Evolutionary conservation across 371 early-diverging fungal species (phyloP).

Genomic region (Dentiscutata heterogama): DNA sequence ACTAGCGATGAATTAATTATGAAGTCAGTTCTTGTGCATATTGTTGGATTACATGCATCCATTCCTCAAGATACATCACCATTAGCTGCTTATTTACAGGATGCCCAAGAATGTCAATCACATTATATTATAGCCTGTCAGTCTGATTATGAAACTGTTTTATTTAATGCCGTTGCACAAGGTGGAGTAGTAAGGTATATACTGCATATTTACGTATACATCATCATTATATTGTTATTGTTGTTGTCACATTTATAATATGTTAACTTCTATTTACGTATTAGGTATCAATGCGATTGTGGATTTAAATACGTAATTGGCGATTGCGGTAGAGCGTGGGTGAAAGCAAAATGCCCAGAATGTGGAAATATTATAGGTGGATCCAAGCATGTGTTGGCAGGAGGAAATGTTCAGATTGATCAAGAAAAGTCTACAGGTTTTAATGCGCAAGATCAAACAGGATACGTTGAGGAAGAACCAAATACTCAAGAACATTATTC

Average conservation of each 20-base stretch:
- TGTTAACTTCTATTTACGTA: neutral
- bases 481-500: neutral
- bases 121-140: conserved; percentile 14
- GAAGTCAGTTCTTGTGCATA: conserved; percentile 30
- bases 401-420: neutral
- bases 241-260: no score
- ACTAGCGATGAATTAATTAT: conserved; percentile 19
- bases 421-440: neutral
- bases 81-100: conserved; percentile 7
- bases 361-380: conserved; percentile 36
- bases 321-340: conserved; percentile 37
- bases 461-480: conserved; percentile 6
- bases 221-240: no score
- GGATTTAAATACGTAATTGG: conserved; percentile 41
- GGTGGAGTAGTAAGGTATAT: neutral
- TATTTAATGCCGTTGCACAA: conserved; percentile 13
- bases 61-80: neutral
- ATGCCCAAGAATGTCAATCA: neutral
- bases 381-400: neutral
- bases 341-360: conserved; percentile 4
- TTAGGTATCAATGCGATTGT: conserved; percentile 42
- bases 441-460: neutral
- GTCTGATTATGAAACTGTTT: conserved; percentile 16
- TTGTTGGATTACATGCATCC: conserved; percentile 19
- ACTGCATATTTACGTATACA: no score